phyloP scores from a whole-genome alignment of 202 grass and related monocot species.

The Schoenoplectus tabernaemontani region DNA sequence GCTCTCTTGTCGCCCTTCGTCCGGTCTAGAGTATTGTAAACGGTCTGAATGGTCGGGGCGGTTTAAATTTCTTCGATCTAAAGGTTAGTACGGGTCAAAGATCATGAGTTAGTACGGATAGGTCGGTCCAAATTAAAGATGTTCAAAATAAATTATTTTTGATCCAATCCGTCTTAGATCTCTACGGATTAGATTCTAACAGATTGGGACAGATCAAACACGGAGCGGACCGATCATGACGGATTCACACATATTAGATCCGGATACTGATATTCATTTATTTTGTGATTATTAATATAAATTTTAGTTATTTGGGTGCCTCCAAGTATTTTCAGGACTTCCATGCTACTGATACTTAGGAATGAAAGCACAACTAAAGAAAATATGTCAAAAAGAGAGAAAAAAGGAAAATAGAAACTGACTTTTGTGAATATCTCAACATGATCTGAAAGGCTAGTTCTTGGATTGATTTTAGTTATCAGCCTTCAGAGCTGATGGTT shows the following conservation, averaged over 20 bases:
- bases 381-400: background rate
- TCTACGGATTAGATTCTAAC: too few relatives aligned
- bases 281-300: background rate
- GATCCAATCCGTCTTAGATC: too few relatives aligned
- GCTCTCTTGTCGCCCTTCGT: background rate
- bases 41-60: too few relatives aligned
- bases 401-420: background rate
- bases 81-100: too few relatives aligned
- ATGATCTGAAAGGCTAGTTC: constrained; percentile 97
- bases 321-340: background rate
- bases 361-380: background rate
- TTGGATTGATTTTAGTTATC: constrained; percentile 95
- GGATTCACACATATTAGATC: too few relatives aligned
- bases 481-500: constrained; percentile 56
- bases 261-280: background rate
- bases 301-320: background rate
- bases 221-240: too few relatives aligned
- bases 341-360: background rate
- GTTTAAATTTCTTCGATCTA: too few relatives aligned
- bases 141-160: too few relatives aligned
- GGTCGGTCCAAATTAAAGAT: too few relatives aligned
- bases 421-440: constrained; percentile 96
- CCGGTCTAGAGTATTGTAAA: too few relatives aligned
- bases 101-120: too few relatives aligned
- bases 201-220: too few relatives aligned